Evolutionary conservation across 1,284 basidiomycete species (phyloP).

Genomic region (Trametes versicolor): DNA sequence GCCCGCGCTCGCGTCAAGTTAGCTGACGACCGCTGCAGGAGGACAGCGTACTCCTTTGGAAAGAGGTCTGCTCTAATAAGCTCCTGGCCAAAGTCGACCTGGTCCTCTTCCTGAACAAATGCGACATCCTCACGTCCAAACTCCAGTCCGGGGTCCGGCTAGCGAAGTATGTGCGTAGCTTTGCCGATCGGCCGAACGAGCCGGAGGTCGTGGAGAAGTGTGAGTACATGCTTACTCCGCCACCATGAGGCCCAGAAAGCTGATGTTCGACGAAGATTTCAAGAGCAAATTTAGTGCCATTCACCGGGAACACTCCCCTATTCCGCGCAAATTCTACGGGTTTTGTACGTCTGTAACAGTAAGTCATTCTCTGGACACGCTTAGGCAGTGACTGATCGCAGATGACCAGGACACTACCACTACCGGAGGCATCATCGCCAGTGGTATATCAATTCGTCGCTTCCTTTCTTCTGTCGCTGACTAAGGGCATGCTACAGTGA

Average conservation of each 20-base stretch:
- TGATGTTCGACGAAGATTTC: constrained; percentile 58
- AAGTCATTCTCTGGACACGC: constrained; percentile 29
- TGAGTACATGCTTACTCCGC: constrained; percentile 40
- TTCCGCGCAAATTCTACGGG: constrained; percentile 80
- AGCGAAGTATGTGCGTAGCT: constrained; percentile 76
- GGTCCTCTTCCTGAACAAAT: constrained; percentile 84
- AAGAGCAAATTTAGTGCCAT: constrained; percentile 81
- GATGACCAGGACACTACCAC: constrained; percentile 69
- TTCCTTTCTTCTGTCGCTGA: not conserved
- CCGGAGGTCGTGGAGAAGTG: constrained; percentile 78
- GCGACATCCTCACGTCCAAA: constrained; percentile 77
- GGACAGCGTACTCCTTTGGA: constrained; percentile 84
- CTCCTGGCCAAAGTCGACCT: constrained; percentile 77
- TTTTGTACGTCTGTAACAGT: constrained; percentile 84
- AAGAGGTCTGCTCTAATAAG: constrained; percentile 78
- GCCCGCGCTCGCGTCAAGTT: constrained; percentile 12
- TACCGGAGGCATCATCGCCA: constrained; percentile 80
- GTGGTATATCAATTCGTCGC: constrained; percentile 56
- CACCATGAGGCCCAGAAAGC: not conserved
- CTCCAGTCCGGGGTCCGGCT: constrained; percentile 68
- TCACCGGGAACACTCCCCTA: constrained; percentile 78
- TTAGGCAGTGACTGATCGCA: not conserved
- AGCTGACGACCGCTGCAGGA: constrained; percentile 55
- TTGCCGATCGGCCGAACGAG: constrained; percentile 77
- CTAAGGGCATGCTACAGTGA: constrained; percentile 50